Conservation (phyloP, 306 rosid genomes). For the Lathyrus sativus region DNA sequence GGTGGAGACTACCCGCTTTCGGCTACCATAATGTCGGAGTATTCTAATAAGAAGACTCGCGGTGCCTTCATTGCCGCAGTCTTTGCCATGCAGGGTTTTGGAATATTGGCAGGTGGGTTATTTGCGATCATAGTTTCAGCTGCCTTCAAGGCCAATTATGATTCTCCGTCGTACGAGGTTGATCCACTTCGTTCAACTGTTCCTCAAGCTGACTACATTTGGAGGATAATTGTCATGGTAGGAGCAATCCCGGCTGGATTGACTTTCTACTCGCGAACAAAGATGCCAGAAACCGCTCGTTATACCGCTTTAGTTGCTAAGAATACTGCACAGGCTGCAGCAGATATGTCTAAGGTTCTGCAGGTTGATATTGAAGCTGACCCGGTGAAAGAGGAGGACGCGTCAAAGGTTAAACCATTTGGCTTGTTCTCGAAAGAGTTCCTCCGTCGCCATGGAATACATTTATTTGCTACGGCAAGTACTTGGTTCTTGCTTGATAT, state of each 20-base stretch:
- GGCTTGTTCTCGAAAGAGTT: constrained; percentile 69
- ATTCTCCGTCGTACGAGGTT: constrained; percentile 54
- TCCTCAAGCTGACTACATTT: constrained; percentile 70
- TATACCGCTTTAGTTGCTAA: constrained; percentile 81
- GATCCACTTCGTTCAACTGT: constrained; percentile 60
- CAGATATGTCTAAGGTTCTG: constrained; percentile 75
- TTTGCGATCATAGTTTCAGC: constrained; percentile 61
- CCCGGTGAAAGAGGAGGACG: constrained; percentile 31
- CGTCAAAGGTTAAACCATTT: constrained; percentile 29
- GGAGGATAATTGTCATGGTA: constrained; percentile 72
- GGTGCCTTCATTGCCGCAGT: constrained; percentile 86
- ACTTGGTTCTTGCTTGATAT: constrained; percentile 87
- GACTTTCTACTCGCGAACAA: constrained; percentile 70
- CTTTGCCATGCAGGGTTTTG: constrained; percentile 90
- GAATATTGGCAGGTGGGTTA: constrained; percentile 71
- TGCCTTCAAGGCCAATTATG: constrained; percentile 51
- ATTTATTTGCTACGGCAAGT: constrained; percentile 70
- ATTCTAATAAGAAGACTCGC: constrained; percentile 76
- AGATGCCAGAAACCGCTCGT: constrained; percentile 91
- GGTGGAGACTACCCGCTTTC: constrained; percentile 89
- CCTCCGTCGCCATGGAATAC: constrained; percentile 59
- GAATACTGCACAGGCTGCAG: constrained; percentile 58
- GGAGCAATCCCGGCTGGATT: constrained; percentile 77
- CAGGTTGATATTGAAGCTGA: constrained; percentile 67
- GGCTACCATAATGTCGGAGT: constrained; percentile 83